Percentiles rank a stretch among this genome's conserved stretches.
Evolutionary conservation across 2,329 filamentous ascomycete species (phyloP).

Genomic region (Fusarium siculi): DNA sequence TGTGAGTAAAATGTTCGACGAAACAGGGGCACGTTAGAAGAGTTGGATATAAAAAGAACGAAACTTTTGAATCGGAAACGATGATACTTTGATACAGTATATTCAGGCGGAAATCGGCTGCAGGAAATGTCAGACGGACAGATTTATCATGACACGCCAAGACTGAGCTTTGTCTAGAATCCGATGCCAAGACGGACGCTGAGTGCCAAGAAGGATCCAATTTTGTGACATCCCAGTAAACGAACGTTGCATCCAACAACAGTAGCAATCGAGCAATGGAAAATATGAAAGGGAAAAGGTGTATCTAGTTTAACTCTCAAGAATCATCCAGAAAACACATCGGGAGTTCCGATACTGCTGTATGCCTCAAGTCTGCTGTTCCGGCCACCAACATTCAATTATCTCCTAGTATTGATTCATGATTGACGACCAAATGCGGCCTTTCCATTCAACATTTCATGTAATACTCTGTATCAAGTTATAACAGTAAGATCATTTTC

Average conservation of each 20-base stretch:
- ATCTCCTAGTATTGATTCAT: neutral
- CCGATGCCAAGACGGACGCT: slow-evolving; percentile 30
- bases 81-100: neutral
- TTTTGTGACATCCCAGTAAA: slow-evolving; percentile 7
- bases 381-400: neutral
- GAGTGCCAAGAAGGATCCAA: slow-evolving; percentile 17
- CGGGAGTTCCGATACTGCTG: neutral
- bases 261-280: neutral
- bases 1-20: neutral
- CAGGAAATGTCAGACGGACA: neutral
- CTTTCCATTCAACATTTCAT: neutral
- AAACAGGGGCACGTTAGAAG: neutral
- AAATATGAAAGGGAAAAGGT: neutral
- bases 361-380: neutral
- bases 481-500: neutral
- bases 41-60: neutral
- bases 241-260: neutral
- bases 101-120: neutral
- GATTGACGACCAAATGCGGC: neutral
- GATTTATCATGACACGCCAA: slow-evolving; percentile 33
- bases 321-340: neutral
- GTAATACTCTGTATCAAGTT: neutral
- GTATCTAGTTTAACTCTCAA: neutral
- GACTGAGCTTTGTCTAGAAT: slow-evolving; percentile 21
- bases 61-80: neutral